phyloP scores from a whole-genome alignment of 2,329 filamentous ascomycete species.

The Ilyonectria sp. region DNA sequence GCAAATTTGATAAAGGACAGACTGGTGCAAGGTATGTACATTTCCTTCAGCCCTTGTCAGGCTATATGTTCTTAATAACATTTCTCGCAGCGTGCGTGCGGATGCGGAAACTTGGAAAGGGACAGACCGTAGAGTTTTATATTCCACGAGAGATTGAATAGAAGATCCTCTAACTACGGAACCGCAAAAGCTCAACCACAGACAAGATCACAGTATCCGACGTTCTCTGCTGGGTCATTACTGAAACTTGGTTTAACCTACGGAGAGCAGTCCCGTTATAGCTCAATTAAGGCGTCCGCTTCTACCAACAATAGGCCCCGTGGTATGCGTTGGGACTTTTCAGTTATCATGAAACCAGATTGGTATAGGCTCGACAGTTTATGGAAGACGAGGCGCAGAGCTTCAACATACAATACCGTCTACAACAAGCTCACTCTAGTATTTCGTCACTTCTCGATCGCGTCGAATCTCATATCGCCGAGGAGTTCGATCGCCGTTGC shows the following conservation, averaged over 20 bases:
- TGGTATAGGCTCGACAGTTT: slow-evolving; percentile 57
- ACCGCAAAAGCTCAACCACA: fast-evolving
- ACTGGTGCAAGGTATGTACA: slow-evolving; percentile 73
- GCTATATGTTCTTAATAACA: slow-evolving; percentile 15
- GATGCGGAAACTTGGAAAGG: slow-evolving; percentile 78
- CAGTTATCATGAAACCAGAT: not conserved
- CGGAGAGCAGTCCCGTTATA: slow-evolving; percentile 59
- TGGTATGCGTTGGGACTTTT: slow-evolving; percentile 46
- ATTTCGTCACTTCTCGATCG: slow-evolving; percentile 9
- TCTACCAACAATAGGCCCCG: slow-evolving; percentile 58
- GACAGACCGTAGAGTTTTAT: slow-evolving; percentile 76
- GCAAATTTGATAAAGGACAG: slow-evolving; percentile 77
- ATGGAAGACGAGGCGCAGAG: slow-evolving; percentile 69
- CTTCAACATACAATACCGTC: slow-evolving; percentile 67
- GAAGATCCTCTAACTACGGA: slow-evolving; percentile 59
- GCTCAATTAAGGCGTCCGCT: slow-evolving; percentile 71
- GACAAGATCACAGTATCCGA: slow-evolving; percentile 64
- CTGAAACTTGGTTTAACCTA: slow-evolving; percentile 35
- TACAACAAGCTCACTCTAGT: slow-evolving; percentile 31
- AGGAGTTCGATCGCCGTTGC: not conserved
- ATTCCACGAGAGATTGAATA: slow-evolving; percentile 71
- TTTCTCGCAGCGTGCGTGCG: slow-evolving; percentile 73
- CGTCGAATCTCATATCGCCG: not conserved
- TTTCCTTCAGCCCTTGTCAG: not conserved
- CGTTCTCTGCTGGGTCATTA: slow-evolving; percentile 68